These are phyloP conservation scores for Globisporangium spinosum DNA, from an alignment of 352 stramenopile species.

Conservation along the genomic window DNA sequence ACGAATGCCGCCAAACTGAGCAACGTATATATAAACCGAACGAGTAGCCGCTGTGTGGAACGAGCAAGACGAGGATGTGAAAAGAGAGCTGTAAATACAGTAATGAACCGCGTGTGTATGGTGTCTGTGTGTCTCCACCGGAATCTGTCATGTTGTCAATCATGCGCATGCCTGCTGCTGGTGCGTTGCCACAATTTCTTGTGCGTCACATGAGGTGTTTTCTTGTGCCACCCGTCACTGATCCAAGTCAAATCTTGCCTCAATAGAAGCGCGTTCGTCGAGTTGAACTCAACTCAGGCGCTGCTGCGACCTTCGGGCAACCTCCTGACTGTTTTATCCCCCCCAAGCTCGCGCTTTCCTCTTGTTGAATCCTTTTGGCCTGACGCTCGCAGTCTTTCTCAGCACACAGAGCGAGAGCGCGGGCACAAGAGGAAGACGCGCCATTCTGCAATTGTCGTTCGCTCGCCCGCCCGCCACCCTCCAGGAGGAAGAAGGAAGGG, in stretches of 20 bases:
- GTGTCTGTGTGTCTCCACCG: not conserved
- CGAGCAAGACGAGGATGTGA: not conserved
- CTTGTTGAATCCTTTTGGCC: not conserved
- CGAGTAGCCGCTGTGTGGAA: conserved; percentile 7
- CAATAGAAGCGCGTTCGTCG: conserved; percentile 7
- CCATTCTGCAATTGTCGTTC: conserved; percentile 14
- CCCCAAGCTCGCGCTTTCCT: not conserved
- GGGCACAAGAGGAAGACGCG: not conserved
- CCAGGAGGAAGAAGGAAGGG: conserved; percentile 8
- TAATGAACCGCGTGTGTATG: conserved; percentile 1
- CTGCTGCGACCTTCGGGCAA: conserved; percentile 2
- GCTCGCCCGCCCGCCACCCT: conserved; percentile 4
- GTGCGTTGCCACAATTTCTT: not conserved
- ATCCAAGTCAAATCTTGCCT: not conserved
- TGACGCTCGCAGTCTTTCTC: not conserved
- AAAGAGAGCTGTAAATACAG: conserved; percentile 11
- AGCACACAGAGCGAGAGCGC: not conserved
- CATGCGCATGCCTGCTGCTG: not conserved
- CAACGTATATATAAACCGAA: conserved; percentile 18
- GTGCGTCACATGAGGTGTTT: not conserved
- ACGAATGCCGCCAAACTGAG: not conserved
- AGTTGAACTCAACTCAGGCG: conserved; percentile 4
- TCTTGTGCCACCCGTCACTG: not conserved
- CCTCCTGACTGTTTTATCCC: not conserved
- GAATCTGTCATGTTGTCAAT: not conserved